Evolutionary conservation across 1,284 basidiomycete species (phyloP), one percentile per base, ranked within the genome.

Genomic region (Ustilago tritici): DNA sequence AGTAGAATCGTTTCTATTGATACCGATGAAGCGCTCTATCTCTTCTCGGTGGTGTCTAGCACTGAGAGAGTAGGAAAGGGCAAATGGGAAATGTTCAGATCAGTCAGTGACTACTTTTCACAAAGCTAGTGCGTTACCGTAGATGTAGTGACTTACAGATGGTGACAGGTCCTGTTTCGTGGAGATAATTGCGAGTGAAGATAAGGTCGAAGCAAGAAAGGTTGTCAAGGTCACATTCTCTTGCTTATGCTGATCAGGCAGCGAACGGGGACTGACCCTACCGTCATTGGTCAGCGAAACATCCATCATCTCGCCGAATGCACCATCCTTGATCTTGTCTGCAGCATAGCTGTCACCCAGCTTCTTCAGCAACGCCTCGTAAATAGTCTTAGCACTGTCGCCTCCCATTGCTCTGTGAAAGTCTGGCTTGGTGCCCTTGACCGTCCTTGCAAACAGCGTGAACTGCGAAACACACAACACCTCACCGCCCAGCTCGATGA

Each of bases 291-390:
- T 76, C 7, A 85, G 55, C 2, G 73, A 74, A 10, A 84, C 83
- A 55, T 85, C 82, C 84, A 85, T 85, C 84, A 85, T 84, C 46
- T 78, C 82, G 12, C 84, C 84, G 49, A 85, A 85, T 11, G 70
- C 70, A 41, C 84, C 84, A 36, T 85, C 78, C 52, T 82, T 78
- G 68, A 84, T 78, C 17, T 62, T 65, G 11, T 79, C 76, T 11
- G 56, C 47, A 32, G 56, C 38, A 47, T 84, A 84, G 28, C 52
- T 53, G 17, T 71, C 62, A 4, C 77, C 72, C 6, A 85, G 49
- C 47, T 71, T 70, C 34, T 58, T 65, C 41, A 85, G 70, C 23
- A 84, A 60, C 3, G 70, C 68, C 3, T 84, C 73, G 64, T 85
- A 85, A 52, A 84, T 70, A 5, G 58, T 63, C 28, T 66, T 60